Evolutionary conservation across 169 alveolate genomes (phyloP), one percentile per base, ranked within the genome.

Genomic region (Fabrea salina): DNA sequence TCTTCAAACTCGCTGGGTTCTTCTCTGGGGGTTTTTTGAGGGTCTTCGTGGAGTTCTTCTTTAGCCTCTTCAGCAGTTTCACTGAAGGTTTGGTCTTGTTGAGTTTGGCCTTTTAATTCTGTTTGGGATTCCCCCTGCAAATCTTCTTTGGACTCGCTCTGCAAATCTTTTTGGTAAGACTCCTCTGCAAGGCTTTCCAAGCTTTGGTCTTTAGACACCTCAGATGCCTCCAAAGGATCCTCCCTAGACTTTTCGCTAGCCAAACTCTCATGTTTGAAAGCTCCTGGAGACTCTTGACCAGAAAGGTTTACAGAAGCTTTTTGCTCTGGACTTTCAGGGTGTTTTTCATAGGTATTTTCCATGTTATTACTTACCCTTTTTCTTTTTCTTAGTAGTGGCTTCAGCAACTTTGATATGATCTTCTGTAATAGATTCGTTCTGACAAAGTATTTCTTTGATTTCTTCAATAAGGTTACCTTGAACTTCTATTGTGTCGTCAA

Each of bases 401-500:
- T 61, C 74, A 16, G 41, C 16, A 13, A 61, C 3, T 51, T 35
- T 37, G 25, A 61, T 27, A 16, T 61, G 39, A 54, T 8, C 66
- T n/a, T 54, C 66, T 19, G 8, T 61, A 16, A 61, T 61, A 2
- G 43, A n/a, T 35, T n/a, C 32, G 19, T 32, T 30, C 44, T 27
- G 22, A 25, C 16, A 11, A 16, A 61, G 11, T 16, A 33, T 27
- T 11, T 61, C 74, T 35, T n/a, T 32, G 13, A 61, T 30, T 33
- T 61, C 51, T 16, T 61, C 49, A 4, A 61, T 51, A 7, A 35
- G 0, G 44, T 61, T 30, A 33, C 74, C 74, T 37, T 61, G 74
- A 2, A 61, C 13, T 61, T 61, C 74, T 7, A 61, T 61, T 11
- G 54, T 37, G 13, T 61, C 74, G 13, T 61, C 74, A 61, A 61